A percentile compares a stretch with the other conserved stretches of the same genome.
These are phyloP conservation scores for Nemophila menziesii DNA, from an alignment of 257 asterid species.

Conservation along the genomic window DNA sequence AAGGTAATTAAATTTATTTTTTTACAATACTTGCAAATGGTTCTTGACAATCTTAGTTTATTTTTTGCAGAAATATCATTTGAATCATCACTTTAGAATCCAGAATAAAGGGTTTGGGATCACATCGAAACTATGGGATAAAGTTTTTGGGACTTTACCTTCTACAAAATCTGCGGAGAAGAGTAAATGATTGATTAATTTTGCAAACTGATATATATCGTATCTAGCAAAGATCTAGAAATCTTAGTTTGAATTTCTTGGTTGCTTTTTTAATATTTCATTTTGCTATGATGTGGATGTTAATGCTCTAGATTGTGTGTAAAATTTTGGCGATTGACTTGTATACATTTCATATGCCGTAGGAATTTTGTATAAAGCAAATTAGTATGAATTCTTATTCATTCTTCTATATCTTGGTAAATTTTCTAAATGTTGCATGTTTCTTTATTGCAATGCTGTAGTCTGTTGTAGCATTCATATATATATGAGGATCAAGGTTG, in stretches of 20 bases:
- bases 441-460: too few relatives aligned
- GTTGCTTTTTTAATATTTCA: background rate
- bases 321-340: background rate
- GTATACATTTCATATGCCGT: background rate
- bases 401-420: background rate
- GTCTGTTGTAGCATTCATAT: too few relatives aligned
- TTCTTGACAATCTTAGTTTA: background rate
- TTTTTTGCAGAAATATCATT: slow-evolving; percentile 65
- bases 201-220: background rate
- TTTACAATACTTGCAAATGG: background rate
- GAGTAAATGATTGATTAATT: slow-evolving; percentile 27
- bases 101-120: slow-evolving; percentile 84
- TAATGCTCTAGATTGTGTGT: background rate
- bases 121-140: slow-evolving; percentile 84
- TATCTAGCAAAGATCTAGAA: background rate
- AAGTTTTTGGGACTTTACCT: slow-evolving; percentile 75
- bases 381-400: background rate
- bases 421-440: background rate
- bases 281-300: background rate
- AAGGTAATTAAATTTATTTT: slow-evolving; percentile 32
- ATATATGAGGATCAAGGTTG: too few relatives aligned
- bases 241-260: background rate
- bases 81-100: slow-evolving; percentile 83
- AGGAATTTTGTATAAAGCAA: background rate
- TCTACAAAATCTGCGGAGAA: slow-evolving; percentile 38